A percentile compares a stretch with the other conserved stretches of the same genome.
phyloP scores from a whole-genome alignment of 306 rosid genomes.

The Chamaecrista fasciculata region DNA sequence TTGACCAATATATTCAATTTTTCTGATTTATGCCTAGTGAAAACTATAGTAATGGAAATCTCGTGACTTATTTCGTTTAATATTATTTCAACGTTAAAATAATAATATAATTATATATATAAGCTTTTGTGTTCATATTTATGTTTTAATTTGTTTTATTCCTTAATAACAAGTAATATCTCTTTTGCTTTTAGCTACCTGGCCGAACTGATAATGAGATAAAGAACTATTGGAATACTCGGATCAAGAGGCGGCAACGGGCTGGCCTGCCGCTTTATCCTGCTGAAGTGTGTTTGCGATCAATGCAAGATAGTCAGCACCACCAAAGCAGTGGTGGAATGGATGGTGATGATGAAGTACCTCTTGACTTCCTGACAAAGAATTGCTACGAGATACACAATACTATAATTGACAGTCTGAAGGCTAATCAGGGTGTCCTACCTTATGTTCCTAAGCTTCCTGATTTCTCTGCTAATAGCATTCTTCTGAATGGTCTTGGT shows the following conservation, averaged over 20 bases:
- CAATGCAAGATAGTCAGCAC: conserved; percentile 49
- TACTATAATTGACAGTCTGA: conserved; percentile 50
- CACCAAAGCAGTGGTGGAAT: conserved; percentile 47
- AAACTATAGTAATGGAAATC: neutral
- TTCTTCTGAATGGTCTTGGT: conserved; percentile 55
- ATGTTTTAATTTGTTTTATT: conserved; percentile 12
- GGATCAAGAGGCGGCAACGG: conserved; percentile 82
- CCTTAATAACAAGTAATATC: conserved; percentile 22
- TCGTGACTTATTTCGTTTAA: neutral
- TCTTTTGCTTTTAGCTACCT: conserved; percentile 62
- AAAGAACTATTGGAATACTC: conserved; percentile 96
- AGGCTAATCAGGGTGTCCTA: conserved; percentile 46
- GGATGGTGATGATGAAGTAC: conserved; percentile 42
- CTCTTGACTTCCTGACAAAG: conserved; percentile 43
- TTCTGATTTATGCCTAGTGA: neutral
- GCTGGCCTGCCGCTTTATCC: conserved; percentile 92
- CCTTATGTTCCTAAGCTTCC: conserved; percentile 55
- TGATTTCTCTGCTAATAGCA: conserved; percentile 42
- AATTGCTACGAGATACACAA: conserved; percentile 56
- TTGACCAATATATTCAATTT: neutral
- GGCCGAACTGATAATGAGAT: conserved; percentile 98
- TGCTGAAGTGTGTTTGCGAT: conserved; percentile 63
- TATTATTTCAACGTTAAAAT: neutral
- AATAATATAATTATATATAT: neutral
- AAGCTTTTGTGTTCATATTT: neutral